Evolutionary conservation across 495 filamentous ascomycete species (phyloP), one percentile per base, ranked within the genome.

Genomic region (Jackrogersella multiformis): DNA sequence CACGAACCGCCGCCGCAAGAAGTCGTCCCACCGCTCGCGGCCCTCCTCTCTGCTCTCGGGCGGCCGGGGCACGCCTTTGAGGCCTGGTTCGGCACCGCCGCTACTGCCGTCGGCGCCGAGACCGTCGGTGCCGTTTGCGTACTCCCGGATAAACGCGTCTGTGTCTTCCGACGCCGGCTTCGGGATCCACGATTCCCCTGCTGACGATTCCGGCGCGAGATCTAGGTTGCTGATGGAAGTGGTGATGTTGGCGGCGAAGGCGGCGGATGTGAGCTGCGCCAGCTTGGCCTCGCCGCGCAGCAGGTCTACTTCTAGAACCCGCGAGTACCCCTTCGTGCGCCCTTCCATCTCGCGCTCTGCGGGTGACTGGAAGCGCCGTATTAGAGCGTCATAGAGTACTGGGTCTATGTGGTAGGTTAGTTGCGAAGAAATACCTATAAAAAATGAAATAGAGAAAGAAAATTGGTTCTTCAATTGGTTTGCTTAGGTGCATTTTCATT

Each of bases 311-410:
- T 93, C 87, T 0, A 94, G 82, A 2, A 88, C 78, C 10, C 90
- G 89, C 2, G 88, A 87, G 71, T 92, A 93, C 1, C 92, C 91
- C 72, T 90, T 91, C 2, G 77, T 79, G 12, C 85, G 85, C 10
- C 88, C 90, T 61, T 92, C 89, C 12, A 81, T 84, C 74, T 92
- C 89, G 53, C 91, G 83, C 78, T 96, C 92, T 12, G 83, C 81
- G 12, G 89, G 74, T 2, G 87, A 87, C 54, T 92, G 91, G 76
- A 93, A 94, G 63, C 88, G 89, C 42, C 90, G 88, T 69, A 96
- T 86, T 12, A 93, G 81, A 55, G 86, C 85, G 73, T 94, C 91
- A 79, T 96, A 93, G 41, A 93, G 83, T 20, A 94, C 79, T 0
- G 92, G 91, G 75, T 93, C 91, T 90, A 78, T 49, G 65, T 42